These are phyloP conservation scores for Alternaria atra DNA, from an alignment of 2,329 filamentous ascomycete genomes.

Conservation along the genomic window DNA sequence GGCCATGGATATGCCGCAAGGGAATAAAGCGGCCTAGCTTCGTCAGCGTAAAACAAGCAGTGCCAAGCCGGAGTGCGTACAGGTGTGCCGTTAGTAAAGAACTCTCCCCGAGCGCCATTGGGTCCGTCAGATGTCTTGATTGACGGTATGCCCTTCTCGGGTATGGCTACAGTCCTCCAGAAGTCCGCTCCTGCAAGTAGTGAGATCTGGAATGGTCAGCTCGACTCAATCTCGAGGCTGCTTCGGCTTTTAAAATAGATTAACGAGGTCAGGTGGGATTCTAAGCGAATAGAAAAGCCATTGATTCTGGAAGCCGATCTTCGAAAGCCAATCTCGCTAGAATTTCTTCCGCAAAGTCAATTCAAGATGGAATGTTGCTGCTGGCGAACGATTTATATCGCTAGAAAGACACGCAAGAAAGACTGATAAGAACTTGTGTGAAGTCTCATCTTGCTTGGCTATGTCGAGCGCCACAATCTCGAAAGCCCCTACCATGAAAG, in stretches of 20 bases:
- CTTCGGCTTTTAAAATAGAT: constrained; percentile 17
- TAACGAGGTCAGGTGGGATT: constrained; percentile 15
- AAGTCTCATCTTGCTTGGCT: background rate
- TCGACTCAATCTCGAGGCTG: constrained; percentile 13
- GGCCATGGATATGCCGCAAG: constrained; percentile 79
- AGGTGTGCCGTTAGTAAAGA: constrained; percentile 65
- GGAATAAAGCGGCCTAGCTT: constrained; percentile 75
- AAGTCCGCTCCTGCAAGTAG: constrained; percentile 67
- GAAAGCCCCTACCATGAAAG: constrained; percentile 14
- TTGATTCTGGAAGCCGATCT: constrained; percentile 6
- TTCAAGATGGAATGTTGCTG: background rate
- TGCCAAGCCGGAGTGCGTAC: constrained; percentile 40
- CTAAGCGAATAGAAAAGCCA: constrained; percentile 11
- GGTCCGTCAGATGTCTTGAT: constrained; percentile 74
- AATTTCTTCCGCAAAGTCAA: background rate
- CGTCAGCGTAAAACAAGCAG: constrained; percentile 20
- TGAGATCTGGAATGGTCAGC: constrained; percentile 47
- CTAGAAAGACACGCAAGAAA: background rate
- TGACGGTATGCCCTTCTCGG: constrained; percentile 68
- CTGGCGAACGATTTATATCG: background rate
- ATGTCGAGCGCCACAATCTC: background rate
- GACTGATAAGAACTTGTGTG: background rate
- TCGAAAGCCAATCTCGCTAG: constrained; percentile 1
- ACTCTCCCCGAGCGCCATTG: constrained; percentile 73
- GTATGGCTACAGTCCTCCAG: constrained; percentile 72